These are phyloP conservation scores for Umbelopsis sp. DNA, from an alignment of 371 early-diverging fungal species.

Conservation along the genomic window DNA sequence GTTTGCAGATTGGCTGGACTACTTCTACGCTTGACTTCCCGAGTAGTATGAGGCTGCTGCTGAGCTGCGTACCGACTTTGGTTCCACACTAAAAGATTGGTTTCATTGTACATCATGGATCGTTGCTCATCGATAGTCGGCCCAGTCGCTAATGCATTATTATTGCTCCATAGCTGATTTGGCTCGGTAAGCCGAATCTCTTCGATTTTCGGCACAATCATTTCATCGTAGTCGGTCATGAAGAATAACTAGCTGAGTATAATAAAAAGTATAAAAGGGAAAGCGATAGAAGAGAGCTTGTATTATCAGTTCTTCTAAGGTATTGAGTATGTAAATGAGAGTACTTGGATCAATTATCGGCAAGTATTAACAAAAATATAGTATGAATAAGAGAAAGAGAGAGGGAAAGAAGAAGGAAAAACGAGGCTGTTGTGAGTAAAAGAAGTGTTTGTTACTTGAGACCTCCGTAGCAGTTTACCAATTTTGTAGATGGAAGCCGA, in stretches of 20 bases:
- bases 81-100: not conserved
- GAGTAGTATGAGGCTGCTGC: not conserved
- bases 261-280: not conserved
- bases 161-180: not conserved
- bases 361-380: not conserved
- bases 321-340: not conserved
- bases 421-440: not conserved
- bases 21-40: constrained; percentile 5
- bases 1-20: constrained; percentile 7
- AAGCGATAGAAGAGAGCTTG: not conserved
- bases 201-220: constrained; percentile 16
- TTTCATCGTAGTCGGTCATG: constrained; percentile 12
- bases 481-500: not conserved
- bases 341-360: not conserved
- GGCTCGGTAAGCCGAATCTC: not conserved
- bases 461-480: not conserved
- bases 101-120: constrained; percentile 3
- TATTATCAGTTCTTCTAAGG: not conserved
- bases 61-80: not conserved
- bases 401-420: not conserved
- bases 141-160: not conserved
- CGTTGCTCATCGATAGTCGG: not conserved
- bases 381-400: not conserved
- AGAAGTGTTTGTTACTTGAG: not conserved
- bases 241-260: not conserved